Conservation (phyloP, 495 filamentous ascomycete genomes). For the Aspergillus steynii region DNA sequence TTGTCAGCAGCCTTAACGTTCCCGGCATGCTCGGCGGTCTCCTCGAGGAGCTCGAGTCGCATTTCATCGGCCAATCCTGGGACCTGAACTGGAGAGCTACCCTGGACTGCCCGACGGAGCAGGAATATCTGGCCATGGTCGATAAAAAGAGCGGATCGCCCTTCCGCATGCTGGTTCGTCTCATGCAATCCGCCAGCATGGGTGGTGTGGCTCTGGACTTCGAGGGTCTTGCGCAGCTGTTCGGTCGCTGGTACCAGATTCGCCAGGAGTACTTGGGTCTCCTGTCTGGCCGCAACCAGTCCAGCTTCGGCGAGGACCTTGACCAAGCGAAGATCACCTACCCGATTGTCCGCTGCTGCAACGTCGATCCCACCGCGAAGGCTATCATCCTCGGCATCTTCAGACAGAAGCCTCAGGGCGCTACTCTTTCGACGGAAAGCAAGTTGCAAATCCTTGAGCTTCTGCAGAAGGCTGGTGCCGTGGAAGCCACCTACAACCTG, state of each 20-base stretch:
- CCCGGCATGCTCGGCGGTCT: constrained; percentile 18
- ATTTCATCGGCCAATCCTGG: constrained; percentile 28
- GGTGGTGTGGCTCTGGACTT: constrained; percentile 18
- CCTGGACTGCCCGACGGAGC: constrained; percentile 19
- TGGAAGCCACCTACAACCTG: constrained; percentile 14
- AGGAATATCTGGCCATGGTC: constrained; percentile 31
- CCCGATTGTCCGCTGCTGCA: constrained; percentile 25
- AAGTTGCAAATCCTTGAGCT: constrained; percentile 20
- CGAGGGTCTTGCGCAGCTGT: constrained; percentile 14
- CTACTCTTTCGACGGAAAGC: constrained; percentile 6
- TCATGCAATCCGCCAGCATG: constrained; percentile 27
- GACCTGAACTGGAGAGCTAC: constrained; percentile 32
- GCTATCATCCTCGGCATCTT: constrained; percentile 48
- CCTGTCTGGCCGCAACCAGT: constrained; percentile 5
- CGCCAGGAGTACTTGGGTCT: constrained; percentile 39
- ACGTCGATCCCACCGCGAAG: constrained; percentile 11
- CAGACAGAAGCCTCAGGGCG: constrained; percentile 13
- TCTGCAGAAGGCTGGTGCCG: constrained; percentile 13
- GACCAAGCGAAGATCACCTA: constrained; percentile 33
- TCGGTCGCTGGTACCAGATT: constrained; percentile 35
- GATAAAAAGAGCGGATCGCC: constrained; percentile 31
- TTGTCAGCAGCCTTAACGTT: constrained; percentile 17
- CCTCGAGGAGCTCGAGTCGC: constrained; percentile 21
- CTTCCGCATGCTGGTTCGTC: constrained; percentile 25
- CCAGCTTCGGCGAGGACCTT: constrained; percentile 32